These are phyloP conservation scores for Phlyctochytrium bullatum DNA, from an alignment of 192 early-diverging fungal species.

Conservation along the genomic window DNA sequence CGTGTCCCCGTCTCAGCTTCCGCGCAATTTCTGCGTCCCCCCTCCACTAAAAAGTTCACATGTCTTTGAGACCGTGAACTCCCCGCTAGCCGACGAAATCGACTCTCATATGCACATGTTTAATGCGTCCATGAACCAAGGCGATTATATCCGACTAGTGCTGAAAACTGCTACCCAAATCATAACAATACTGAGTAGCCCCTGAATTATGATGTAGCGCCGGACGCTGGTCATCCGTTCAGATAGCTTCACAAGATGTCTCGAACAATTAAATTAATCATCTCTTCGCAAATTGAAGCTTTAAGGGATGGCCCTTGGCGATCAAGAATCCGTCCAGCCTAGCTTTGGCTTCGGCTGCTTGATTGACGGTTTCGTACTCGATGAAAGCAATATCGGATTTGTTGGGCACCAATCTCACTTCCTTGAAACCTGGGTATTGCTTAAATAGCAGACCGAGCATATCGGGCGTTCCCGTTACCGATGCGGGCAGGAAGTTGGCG, in stretches of 20 bases:
- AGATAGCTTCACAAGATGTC: no score
- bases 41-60: constrained; percentile 27
- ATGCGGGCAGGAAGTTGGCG: constrained; percentile 39
- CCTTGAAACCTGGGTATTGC: constrained; percentile 66
- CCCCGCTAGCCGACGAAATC: constrained; percentile 37
- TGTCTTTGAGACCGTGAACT: constrained; percentile 26
- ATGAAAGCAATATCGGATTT: constrained; percentile 67
- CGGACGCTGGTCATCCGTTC: no score
- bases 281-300: constrained; percentile 54
- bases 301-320: constrained; percentile 42
- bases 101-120: constrained; percentile 49
- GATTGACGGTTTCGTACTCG: constrained; percentile 54
- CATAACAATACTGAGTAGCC: neutral
- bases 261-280: constrained; percentile 11
- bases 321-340: constrained; percentile 61
- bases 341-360: constrained; percentile 53
- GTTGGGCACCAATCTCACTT: constrained; percentile 64
- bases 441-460: constrained; percentile 49
- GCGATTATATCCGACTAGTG: neutral
- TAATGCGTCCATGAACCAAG: neutral
- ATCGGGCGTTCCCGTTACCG: constrained; percentile 30
- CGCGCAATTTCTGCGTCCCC: constrained; percentile 33
- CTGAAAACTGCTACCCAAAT: neutral
- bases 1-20: neutral
- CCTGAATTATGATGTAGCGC: neutral